Conservation (phyloP, 2,329 filamentous ascomycete species). For the Talaromyces sp. region DNA sequence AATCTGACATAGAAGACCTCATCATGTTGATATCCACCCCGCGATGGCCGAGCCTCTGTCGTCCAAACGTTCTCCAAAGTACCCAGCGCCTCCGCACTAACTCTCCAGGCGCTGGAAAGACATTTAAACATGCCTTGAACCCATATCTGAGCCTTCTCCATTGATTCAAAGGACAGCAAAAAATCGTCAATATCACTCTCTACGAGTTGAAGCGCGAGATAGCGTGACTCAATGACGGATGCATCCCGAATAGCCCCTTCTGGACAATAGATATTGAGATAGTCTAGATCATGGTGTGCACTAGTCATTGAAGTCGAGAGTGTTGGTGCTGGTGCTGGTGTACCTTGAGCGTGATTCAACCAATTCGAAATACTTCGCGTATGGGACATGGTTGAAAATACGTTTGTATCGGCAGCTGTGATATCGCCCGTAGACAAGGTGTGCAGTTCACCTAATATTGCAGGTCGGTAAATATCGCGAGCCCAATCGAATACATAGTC, state of each 20-base stretch:
- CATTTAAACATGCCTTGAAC: neutral
- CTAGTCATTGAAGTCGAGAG: neutral
- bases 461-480: constrained; percentile 21
- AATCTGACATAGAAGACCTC: constrained; percentile 8
- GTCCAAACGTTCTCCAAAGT: neutral
- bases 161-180: constrained; percentile 8
- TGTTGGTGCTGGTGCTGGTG: neutral
- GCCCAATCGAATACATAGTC: constrained; percentile 29
- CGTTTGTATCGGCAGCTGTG: neutral
- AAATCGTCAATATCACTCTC: constrained; percentile 9
- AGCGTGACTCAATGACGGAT: constrained; percentile 7
- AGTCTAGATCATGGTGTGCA: neutral
- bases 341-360: neutral
- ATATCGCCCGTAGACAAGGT: constrained; percentile 5
- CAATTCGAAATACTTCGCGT: neutral
- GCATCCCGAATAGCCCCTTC: constrained; percentile 10
- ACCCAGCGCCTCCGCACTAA: neutral
- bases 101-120: neutral
- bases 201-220: constrained; percentile 6
- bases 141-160: neutral
- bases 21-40: neutral
- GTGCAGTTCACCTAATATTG: constrained; percentile 19
- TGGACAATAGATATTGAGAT: constrained; percentile 2
- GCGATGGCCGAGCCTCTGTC: neutral
- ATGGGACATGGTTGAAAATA: neutral